Conservation (phyloP, 129 eudicot species). For the Artemisia annua region DNA sequence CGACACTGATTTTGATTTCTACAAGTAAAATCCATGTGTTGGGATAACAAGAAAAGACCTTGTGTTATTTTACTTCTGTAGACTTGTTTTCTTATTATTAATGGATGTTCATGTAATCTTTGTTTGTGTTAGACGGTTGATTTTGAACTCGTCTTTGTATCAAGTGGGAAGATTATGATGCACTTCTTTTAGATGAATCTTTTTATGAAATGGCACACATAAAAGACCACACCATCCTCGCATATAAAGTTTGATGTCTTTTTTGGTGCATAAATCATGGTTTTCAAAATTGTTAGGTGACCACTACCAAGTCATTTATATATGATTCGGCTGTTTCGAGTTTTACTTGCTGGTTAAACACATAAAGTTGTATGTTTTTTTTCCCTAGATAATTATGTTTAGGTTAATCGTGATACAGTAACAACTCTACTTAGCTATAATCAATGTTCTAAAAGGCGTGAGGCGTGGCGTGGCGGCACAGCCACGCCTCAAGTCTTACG, state of each 20-base stretch:
- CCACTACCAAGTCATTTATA: not conserved
- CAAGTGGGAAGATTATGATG: not conserved
- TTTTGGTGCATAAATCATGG: not conserved
- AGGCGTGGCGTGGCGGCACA: too few species aligned
- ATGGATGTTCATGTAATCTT: conserved; percentile 26
- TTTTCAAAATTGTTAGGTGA: not conserved
- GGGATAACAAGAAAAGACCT: not conserved
- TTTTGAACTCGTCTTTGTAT: conserved; percentile 16
- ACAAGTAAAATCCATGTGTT: conserved; percentile 53
- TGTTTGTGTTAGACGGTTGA: conserved; percentile 26
- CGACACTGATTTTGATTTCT: conserved; percentile 90
- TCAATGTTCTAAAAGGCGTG: too few species aligned
- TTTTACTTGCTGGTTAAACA: too few species aligned
- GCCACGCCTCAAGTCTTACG: too few species aligned
- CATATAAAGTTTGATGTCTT: not conserved
- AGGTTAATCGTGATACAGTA: too few species aligned
- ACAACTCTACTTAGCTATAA: too few species aligned
- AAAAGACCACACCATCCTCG: not conserved
- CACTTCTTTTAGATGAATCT: not conserved
- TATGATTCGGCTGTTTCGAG: too few species aligned
- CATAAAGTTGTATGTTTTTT: too few species aligned
- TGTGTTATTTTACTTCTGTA: conserved; percentile 20
- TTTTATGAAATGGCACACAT: not conserved
- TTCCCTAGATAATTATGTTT: too few species aligned
- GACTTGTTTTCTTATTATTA: not conserved